These are phyloP conservation scores for Pachyrhizus erosus DNA, from an alignment of 306 rosid genomes.

Conservation along the genomic window DNA sequence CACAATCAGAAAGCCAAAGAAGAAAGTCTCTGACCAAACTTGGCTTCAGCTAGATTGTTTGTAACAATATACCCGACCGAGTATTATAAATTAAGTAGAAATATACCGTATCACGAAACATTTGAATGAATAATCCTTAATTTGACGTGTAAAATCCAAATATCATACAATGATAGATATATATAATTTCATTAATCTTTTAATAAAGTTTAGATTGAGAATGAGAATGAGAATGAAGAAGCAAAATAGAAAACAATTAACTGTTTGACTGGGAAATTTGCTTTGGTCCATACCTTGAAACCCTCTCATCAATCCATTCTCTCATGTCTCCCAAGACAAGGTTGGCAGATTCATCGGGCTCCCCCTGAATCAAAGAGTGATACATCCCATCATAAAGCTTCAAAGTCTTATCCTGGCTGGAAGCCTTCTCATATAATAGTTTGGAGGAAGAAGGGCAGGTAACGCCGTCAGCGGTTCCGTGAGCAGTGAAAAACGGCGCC, in stretches of 20 bases:
- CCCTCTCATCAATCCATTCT: conserved; percentile 89
- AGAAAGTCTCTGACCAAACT: no score
- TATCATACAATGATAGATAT: no score
- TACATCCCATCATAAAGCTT: conserved; percentile 95
- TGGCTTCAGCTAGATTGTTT: no score
- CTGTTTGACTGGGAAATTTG: not conserved
- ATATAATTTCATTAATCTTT: conserved; percentile 20
- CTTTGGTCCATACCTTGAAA: conserved; percentile 53
- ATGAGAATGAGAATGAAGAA: not conserved
- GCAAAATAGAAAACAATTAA: not conserved
- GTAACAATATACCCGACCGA: no score
- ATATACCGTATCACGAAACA: no score
- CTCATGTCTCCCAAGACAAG: conserved; percentile 81
- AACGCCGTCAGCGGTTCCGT: conserved; percentile 84
- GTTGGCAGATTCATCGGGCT: conserved; percentile 75
- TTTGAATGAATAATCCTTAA: no score
- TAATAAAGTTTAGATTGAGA: not conserved
- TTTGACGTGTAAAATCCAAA: no score
- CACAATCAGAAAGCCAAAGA: no score
- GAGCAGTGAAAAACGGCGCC: conserved; percentile 83
- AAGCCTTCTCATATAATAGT: conserved; percentile 76
- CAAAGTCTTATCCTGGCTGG: conserved; percentile 78
- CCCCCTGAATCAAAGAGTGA: conserved; percentile 92
- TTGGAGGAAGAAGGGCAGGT: conserved; percentile 88
- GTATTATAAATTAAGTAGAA: no score